These are phyloP conservation scores for Clarireedia paspali DNA, from an alignment of 2,329 filamentous ascomycete species.

Conservation along the genomic window DNA sequence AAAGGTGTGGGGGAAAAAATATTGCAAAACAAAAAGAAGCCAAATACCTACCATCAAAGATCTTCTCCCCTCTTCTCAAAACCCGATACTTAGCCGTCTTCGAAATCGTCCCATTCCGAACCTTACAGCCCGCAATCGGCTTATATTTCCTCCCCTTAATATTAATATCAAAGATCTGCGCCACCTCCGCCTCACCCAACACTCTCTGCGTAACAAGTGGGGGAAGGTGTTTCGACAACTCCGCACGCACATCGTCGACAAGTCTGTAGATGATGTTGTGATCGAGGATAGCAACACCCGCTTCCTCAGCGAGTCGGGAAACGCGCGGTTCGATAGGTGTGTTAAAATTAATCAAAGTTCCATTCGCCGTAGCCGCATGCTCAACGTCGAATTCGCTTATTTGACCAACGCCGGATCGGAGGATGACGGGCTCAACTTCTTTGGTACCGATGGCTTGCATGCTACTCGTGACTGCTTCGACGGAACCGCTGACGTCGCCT, in stretches of 20 bases:
- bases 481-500: constrained; percentile 87
- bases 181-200: constrained; percentile 79
- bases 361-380: constrained; percentile 70
- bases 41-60: constrained; percentile 70
- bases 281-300: constrained; percentile 71
- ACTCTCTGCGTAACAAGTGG: constrained; percentile 62
- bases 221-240: constrained; percentile 62
- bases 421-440: constrained; percentile 69
- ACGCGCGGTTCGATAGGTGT: constrained; percentile 60
- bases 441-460: constrained; percentile 75
- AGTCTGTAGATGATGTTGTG: constrained; percentile 82
- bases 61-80: constrained; percentile 56
- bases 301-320: constrained; percentile 57
- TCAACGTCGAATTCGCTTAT: constrained; percentile 84
- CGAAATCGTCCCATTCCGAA: constrained; percentile 70
- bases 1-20: background rate
- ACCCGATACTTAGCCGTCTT: constrained; percentile 62
- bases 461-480: constrained; percentile 77
- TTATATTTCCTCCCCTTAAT: constrained; percentile 61
- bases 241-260: constrained; percentile 61
- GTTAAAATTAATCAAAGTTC: constrained; percentile 83
- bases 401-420: constrained; percentile 70
- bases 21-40: constrained; percentile 16
- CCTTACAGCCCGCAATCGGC: constrained; percentile 79
- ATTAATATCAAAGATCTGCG: constrained; percentile 78